Conservation (phyloP, 2,329 filamentous ascomycete species). For the Bertia moriformis region DNA sequence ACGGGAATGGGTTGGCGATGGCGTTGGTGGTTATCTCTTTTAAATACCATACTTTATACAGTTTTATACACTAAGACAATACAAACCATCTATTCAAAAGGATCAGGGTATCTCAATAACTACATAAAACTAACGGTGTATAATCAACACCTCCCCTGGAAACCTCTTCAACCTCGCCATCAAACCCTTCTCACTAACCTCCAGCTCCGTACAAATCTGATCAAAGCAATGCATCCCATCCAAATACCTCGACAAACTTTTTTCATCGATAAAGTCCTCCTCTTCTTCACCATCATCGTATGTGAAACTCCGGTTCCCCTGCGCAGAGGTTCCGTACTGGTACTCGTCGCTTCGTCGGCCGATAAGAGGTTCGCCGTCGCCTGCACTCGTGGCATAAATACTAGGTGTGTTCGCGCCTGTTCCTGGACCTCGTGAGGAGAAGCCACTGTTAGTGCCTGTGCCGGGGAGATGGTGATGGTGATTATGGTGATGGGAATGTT, state of each 20-base stretch:
- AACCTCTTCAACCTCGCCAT: conserved; percentile 22
- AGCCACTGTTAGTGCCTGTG: not conserved
- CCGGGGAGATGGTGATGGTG: not conserved
- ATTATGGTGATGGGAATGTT: conserved; percentile 1
- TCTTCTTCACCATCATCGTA: conserved; percentile 14
- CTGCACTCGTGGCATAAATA: conserved; percentile 1
- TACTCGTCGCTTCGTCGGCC: not conserved
- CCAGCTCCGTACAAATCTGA: conserved; percentile 33
- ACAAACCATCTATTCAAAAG: too few species aligned
- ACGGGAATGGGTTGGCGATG: too few species aligned
- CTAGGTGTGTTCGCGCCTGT: conserved; percentile 3
- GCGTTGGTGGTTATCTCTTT: too few species aligned
- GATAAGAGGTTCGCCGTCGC: conserved; percentile 6
- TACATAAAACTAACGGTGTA: conserved; percentile 7
- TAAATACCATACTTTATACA: too few species aligned
- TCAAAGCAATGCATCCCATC: conserved; percentile 36
- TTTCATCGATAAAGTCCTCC: conserved; percentile 16
- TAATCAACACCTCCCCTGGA: conserved; percentile 8
- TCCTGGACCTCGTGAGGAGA: conserved; percentile 1
- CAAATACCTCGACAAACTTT: conserved; percentile 21
- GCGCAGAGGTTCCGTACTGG: not conserved
- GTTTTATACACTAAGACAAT: too few species aligned
- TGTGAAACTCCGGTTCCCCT: conserved; percentile 2
- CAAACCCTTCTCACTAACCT: conserved; percentile 27
- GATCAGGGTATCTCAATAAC: not conserved